Evolutionary conservation across 768 basidiomycete genomes (phyloP), one percentile per base, ranked within the genome.

Genomic region (Rhodotorula paludigena): DNA sequence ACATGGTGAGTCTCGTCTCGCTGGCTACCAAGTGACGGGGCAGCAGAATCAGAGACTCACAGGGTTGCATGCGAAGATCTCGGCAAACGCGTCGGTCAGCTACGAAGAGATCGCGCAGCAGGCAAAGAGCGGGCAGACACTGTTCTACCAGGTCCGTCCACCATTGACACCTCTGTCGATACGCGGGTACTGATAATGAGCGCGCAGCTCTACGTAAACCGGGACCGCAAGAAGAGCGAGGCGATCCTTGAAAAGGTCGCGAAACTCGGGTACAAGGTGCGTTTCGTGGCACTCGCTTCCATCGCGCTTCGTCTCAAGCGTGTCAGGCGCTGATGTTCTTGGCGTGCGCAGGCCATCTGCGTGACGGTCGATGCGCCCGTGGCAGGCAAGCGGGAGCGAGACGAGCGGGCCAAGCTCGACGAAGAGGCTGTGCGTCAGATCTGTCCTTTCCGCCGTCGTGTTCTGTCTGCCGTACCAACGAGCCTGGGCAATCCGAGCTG

Each of bases 351-450:
- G 61, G 91, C 89, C 1, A 89, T 97, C 65, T 90, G 90, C 77
- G 81, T 97, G 61, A 96, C 92, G 4, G 92, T 94, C 5, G 92
- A 97, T 78, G 89, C 90, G 0, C 81, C 89, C n/a, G 85, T 88
- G 47, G 81, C 87, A 4, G 87, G 89, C 15, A 92, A 91, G 73
- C 83, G 91, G 53, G 89, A 91, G 77, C 80, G 65, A 2, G 66
- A 70, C 41, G 69, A 73, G 56, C 55, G 75, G 10, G 28, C 63
- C 0, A 75, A 74, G 60, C 52, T 74, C 21, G 75, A 75, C 39
- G 49, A 63, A 33, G 66, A 71, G 15, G 59, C 69, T 21, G 45
- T 60, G n/a, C 28, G 49, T 51, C 30, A 14, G 2, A 12, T 32
- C 28, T 20, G n/a, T n/a, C n/a, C n/a, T n/a, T n/a, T n/a, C n/a